A percentile compares a stretch with the other conserved stretches of the same genome.
phyloP scores from a whole-genome alignment of 2,329 filamentous ascomycete genomes.

The Colletotrichum spaethianum region DNA sequence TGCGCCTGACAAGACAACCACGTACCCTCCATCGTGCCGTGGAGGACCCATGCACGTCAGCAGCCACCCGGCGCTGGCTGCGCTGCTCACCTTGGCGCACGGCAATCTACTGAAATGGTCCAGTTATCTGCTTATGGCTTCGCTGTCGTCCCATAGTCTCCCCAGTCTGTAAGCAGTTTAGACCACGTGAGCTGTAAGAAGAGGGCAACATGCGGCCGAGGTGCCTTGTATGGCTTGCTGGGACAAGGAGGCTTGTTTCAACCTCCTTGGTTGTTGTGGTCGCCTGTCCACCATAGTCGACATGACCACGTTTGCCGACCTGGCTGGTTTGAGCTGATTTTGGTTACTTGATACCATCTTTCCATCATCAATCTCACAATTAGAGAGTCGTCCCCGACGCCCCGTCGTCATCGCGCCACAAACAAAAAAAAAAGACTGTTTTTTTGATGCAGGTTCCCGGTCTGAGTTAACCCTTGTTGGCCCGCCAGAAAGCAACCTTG shows the following conservation, averaged over 20 bases:
- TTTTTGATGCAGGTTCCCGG: too few species aligned
- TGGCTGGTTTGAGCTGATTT: neutral
- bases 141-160: neutral
- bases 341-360: neutral
- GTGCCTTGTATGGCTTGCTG: neutral
- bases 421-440: neutral
- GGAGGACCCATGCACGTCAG: neutral
- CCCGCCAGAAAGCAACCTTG: slow-evolving; percentile 68
- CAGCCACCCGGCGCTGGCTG: neutral
- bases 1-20: neutral
- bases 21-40: too few species aligned
- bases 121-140: neutral
- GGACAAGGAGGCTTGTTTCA: slow-evolving; percentile 1
- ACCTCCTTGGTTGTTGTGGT: neutral
- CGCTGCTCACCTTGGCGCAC: neutral
- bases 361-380: neutral
- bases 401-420: neutral
- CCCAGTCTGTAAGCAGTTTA: neutral
- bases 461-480: slow-evolving; percentile 43
- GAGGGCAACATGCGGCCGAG: neutral
- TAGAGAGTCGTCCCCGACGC: neutral
- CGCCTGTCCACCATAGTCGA: neutral
- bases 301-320: neutral
- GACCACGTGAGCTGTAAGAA: too few species aligned
- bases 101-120: neutral